Percentiles rank a stretch among this genome's conserved stretches.
These are phyloP conservation scores for Kluyveromyces nonfermentans DNA, from an alignment of 805 yeast species.

Conservation along the genomic window DNA sequence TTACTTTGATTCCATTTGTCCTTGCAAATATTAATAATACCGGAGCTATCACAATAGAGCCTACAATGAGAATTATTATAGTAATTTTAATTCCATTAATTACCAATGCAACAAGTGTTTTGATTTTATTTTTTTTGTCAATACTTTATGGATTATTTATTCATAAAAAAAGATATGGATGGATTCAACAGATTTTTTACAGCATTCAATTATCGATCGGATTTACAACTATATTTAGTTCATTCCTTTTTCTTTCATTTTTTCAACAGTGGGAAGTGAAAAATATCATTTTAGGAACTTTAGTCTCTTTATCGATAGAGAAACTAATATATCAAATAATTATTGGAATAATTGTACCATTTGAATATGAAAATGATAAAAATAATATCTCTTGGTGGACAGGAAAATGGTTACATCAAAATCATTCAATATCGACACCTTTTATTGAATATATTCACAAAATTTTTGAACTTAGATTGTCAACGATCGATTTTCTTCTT, in stretches of 20 bases:
- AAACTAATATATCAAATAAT: conserved; percentile 39
- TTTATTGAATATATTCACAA: conserved; percentile 49
- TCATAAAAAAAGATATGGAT: not conserved
- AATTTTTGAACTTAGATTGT: conserved; percentile 45
- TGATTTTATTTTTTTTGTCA: conserved; percentile 35
- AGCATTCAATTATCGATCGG: conserved; percentile 11
- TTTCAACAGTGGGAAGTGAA: conserved; percentile 37
- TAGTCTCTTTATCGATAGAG: conserved; percentile 40
- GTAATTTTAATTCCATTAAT: conserved; percentile 40
- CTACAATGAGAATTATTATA: conserved; percentile 36
- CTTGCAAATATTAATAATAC: conserved; percentile 33
- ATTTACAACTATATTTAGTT: conserved; percentile 44
- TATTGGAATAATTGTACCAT: conserved; percentile 38
- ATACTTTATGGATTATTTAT: conserved; percentile 29
- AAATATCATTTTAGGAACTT: conserved; percentile 45
- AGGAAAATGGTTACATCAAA: conserved; percentile 54
- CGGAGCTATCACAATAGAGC: conserved; percentile 36
- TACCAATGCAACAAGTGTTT: conserved; percentile 34
- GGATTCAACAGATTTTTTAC: not conserved
- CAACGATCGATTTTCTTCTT: conserved; percentile 43
- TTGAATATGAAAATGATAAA: conserved; percentile 46
- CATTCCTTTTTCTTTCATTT: conserved; percentile 36
- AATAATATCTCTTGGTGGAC: conserved; percentile 65
- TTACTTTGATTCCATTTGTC: conserved; percentile 39
- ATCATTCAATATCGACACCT: conserved; percentile 47